Evolutionary conservation across 208 protist species (phyloP).

Genomic region (Angomonas ambiguus): DNA sequence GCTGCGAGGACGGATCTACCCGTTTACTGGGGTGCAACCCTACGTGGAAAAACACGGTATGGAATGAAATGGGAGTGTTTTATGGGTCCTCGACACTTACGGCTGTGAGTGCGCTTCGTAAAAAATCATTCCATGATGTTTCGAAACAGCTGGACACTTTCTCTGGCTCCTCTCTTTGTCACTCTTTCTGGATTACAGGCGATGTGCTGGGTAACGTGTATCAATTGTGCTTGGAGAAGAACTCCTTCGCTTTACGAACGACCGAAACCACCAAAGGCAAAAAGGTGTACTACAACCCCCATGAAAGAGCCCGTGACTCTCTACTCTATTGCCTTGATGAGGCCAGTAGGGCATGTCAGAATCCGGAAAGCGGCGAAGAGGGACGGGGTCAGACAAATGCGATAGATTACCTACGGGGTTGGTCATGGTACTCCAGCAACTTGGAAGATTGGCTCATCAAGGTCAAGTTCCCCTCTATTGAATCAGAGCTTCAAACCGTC

Average conservation of each 20-base stretch:
- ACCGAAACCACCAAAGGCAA: not conserved
- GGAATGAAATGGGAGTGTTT: conserved; percentile 20
- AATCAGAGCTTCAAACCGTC: conserved; percentile 1
- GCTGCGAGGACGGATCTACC: conserved; percentile 28
- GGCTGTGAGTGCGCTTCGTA: not conserved
- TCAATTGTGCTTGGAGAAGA: conserved; percentile 43
- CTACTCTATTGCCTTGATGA: not conserved
- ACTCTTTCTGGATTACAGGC: conserved; percentile 44
- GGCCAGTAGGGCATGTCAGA: not conserved
- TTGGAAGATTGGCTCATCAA: not conserved
- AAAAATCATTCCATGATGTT: no score
- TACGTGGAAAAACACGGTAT: not conserved
- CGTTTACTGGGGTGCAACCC: conserved; percentile 13
- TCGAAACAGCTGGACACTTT: not conserved
- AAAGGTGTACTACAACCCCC: not conserved
- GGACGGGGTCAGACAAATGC: not conserved
- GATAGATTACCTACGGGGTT: not conserved
- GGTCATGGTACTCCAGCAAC: not conserved
- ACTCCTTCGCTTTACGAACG: not conserved
- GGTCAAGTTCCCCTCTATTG: not conserved
- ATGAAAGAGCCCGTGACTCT: not conserved
- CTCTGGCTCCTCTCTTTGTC: not conserved
- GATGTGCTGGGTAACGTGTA: conserved; percentile 74
- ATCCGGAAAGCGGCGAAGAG: not conserved
- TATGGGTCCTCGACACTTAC: conserved; percentile 26